Conservation (phyloP, 2,329 filamentous ascomycete genomes). For the Microcera coccophila region DNA sequence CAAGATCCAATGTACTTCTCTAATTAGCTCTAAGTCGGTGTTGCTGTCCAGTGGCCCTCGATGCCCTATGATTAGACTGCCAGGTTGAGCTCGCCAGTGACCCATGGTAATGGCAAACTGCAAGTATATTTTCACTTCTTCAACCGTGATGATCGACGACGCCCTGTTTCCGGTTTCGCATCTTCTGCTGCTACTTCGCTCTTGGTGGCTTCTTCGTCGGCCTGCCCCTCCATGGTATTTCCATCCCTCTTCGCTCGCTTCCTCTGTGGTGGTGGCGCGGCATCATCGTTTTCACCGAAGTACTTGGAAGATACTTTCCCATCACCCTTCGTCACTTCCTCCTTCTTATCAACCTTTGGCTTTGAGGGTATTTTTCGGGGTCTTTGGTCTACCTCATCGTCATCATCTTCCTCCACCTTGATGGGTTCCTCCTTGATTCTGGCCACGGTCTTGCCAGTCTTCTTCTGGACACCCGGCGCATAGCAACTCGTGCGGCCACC, state of each 20-base stretch:
- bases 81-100: too few species aligned
- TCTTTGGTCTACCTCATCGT: too few species aligned
- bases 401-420: conserved; percentile 25
- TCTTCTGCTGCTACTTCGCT: conserved; percentile 2
- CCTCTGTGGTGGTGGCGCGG: neutral
- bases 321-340: neutral
- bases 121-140: conserved; percentile 21
- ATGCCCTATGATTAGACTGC: too few species aligned
- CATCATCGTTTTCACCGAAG: neutral
- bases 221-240: neutral
- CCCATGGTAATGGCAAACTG: too few species aligned
- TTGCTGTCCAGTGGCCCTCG: too few species aligned
- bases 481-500: conserved; percentile 89
- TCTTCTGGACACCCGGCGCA: conserved; percentile 82
- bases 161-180: conserved; percentile 12
- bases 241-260: neutral
- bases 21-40: too few species aligned
- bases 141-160: conserved; percentile 21
- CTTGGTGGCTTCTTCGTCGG: neutral
- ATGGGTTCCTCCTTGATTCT: conserved; percentile 43
- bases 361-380: too few species aligned
- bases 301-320: neutral
- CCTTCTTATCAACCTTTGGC: neutral
- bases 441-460: conserved; percentile 48
- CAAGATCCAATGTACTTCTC: too few species aligned